Evolutionary conservation across 257 asterid genomes (phyloP).

Genomic region (Scutellaria galericulata): DNA sequence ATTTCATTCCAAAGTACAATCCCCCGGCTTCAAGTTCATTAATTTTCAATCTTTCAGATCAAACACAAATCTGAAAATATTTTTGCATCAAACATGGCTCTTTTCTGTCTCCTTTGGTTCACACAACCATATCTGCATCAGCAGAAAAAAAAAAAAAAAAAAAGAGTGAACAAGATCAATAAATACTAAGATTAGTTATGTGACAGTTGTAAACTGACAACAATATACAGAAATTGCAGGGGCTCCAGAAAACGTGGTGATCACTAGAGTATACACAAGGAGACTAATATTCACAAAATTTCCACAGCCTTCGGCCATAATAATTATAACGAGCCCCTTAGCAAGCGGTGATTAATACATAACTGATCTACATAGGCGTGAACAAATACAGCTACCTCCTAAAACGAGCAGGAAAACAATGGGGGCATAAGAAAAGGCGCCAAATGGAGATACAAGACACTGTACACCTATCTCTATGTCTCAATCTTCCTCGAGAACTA

Average conservation of each 20-base stretch:
- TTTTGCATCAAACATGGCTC: too few relatives aligned
- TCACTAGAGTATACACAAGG: constrained; percentile 39
- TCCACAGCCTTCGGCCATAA: constrained; percentile 84
- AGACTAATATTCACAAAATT: constrained; percentile 63
- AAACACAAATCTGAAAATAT: too few relatives aligned
- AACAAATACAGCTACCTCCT: constrained; percentile 57
- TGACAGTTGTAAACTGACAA: background rate
- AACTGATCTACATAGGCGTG: constrained; percentile 40
- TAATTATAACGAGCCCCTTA: constrained; percentile 57
- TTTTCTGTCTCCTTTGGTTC: too few relatives aligned
- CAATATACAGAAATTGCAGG: constrained; percentile 32
- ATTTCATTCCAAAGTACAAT: too few relatives aligned
- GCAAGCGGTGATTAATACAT: constrained; percentile 43
- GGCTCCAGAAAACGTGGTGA: constrained; percentile 29
- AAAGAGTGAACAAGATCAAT: too few relatives aligned
- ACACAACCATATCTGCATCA: too few relatives aligned
- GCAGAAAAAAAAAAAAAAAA: too few relatives aligned
- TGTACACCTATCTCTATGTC: constrained; percentile 77
- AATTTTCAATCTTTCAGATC: too few relatives aligned
- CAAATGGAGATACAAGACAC: constrained; percentile 55
- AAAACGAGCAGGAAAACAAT: constrained; percentile 40
- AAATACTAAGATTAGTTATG: background rate
- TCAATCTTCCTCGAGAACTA: constrained; percentile 51
- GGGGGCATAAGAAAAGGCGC: constrained; percentile 23
- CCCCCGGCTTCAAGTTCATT: too few relatives aligned